Conservation (phyloP, 768 basidiomycete species). For the Scleroderma bovista region DNA sequence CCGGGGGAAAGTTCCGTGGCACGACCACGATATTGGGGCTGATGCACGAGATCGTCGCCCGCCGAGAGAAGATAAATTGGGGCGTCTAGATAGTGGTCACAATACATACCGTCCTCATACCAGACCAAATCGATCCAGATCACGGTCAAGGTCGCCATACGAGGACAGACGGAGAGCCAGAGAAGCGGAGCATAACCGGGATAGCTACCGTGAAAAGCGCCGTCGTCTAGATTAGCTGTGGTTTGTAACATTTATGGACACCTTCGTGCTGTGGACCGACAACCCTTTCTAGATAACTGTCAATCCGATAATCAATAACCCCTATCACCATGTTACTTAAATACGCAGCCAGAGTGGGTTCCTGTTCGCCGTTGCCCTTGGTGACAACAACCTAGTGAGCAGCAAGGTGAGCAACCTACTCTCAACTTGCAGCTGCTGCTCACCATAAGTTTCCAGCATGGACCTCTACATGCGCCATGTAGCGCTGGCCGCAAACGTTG, state of each 20-base stretch:
- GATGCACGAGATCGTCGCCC: conserved; percentile 19
- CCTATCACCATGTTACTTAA: neutral
- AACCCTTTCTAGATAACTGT: neutral
- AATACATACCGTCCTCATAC: conserved; percentile 15
- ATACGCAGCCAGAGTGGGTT: neutral
- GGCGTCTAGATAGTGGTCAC: conserved; percentile 18
- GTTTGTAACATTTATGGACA: conserved; percentile 6
- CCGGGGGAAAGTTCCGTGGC: conserved; percentile 35
- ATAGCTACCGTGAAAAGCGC: conserved; percentile 45
- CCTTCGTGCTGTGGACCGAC: neutral
- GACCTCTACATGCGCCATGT: conserved; percentile 32
- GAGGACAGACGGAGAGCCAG: conserved; percentile 16
- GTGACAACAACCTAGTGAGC: too few relatives aligned
- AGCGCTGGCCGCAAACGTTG: conserved; percentile 19
- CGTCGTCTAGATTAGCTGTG: conserved; percentile 47
- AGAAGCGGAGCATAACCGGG: conserved; percentile 29
- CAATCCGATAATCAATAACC: neutral
- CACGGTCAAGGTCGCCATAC: conserved; percentile 29
- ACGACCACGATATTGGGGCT: conserved; percentile 18
- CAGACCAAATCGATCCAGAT: conserved; percentile 16
- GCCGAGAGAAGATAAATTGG: conserved; percentile 18
- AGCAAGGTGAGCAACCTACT: conserved; percentile 16
- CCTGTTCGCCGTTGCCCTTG: neutral
- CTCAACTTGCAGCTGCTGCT: neutral
- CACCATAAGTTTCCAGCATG: conserved; percentile 17